phyloP scores from a whole-genome alignment of 73 alveolate species.

The Symbiodinium pilosum region DNA sequence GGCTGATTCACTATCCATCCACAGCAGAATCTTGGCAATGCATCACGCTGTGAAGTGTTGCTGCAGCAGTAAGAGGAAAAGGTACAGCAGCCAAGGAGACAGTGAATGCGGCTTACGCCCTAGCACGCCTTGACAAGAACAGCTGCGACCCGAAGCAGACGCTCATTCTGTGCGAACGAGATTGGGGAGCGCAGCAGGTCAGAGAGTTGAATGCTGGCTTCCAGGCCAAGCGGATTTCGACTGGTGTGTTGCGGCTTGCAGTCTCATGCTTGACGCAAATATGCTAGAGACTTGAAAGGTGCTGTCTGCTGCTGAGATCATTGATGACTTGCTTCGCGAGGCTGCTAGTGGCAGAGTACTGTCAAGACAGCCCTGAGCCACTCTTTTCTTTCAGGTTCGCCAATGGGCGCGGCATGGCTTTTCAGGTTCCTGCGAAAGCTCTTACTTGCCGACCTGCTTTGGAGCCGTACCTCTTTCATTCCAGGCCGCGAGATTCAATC shows the following conservation, averaged over 20 bases:
- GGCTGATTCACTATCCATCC: constrained; percentile 62
- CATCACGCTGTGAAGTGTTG: too few species aligned
- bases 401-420: constrained; percentile 91
- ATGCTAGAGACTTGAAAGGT: neutral
- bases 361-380: neutral
- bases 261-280: neutral
- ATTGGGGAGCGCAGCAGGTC: constrained; percentile 78
- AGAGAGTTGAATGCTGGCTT: constrained; percentile 60
- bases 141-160: constrained; percentile 27
- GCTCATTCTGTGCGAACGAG: constrained; percentile 60
- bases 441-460: neutral
- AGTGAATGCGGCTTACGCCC: constrained; percentile 74
- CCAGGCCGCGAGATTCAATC: constrained; percentile 3
- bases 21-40: constrained; percentile 18
- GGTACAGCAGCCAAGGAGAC: neutral
- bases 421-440: neutral
- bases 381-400: constrained; percentile 42
- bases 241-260: too few species aligned
- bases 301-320: constrained; percentile 71
- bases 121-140: constrained; percentile 39
- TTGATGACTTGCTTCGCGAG: constrained; percentile 45
- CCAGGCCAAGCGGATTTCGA: too few species aligned
- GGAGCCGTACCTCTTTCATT: neutral
- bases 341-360: neutral
- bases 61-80: too few species aligned